Evolutionary conservation across 2,329 filamentous ascomycete species (phyloP).

Genomic region (Stagonosporopsis vannaccii): DNA sequence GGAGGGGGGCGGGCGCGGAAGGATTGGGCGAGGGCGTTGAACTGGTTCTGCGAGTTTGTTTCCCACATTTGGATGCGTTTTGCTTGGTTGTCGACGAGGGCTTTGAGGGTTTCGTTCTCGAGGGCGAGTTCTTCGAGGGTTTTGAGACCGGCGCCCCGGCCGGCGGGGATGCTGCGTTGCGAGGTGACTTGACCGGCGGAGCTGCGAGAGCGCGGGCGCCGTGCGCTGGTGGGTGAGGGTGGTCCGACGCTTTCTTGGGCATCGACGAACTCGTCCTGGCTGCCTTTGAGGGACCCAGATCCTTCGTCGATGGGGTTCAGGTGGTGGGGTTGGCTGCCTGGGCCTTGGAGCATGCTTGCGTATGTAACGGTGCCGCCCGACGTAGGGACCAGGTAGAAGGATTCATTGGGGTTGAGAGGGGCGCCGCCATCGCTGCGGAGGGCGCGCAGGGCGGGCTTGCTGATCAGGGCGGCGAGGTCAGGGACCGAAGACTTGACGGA

Average conservation of each 20-base stretch:
- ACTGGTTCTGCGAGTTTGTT: conserved; percentile 86
- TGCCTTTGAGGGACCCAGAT: conserved; percentile 36
- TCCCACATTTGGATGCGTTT: conserved; percentile 93
- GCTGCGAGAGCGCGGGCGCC: conserved; percentile 38
- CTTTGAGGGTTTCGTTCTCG: conserved; percentile 86
- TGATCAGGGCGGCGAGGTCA: conserved; percentile 84
- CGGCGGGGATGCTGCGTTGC: conserved; percentile 42
- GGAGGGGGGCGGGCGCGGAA: conserved; percentile 51
- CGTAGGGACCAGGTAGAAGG: conserved; percentile 92
- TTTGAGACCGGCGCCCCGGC: conserved; percentile 58
- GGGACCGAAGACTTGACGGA: conserved; percentile 63
- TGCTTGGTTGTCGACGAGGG: conserved; percentile 84
- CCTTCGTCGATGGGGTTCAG: conserved; percentile 52
- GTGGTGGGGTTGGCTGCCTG: conserved; percentile 46
- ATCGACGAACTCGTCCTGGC: conserved; percentile 83
- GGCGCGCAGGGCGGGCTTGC: conserved; percentile 81
- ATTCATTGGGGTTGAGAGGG: conserved; percentile 52
- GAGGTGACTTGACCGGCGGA: conserved; percentile 27
- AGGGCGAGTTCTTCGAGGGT: conserved; percentile 86
- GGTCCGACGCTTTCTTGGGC: conserved; percentile 71
- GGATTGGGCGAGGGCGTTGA: conserved; percentile 85
- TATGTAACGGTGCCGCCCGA: conserved; percentile 93
- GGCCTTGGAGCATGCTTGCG: conserved; percentile 75
- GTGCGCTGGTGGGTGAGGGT: conserved; percentile 54
- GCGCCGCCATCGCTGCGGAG: conserved; percentile 70